Evolutionary conservation across 441 rosid species (phyloP), one percentile per base, ranked within the genome.

Genomic region (Erodium trifolium): DNA sequence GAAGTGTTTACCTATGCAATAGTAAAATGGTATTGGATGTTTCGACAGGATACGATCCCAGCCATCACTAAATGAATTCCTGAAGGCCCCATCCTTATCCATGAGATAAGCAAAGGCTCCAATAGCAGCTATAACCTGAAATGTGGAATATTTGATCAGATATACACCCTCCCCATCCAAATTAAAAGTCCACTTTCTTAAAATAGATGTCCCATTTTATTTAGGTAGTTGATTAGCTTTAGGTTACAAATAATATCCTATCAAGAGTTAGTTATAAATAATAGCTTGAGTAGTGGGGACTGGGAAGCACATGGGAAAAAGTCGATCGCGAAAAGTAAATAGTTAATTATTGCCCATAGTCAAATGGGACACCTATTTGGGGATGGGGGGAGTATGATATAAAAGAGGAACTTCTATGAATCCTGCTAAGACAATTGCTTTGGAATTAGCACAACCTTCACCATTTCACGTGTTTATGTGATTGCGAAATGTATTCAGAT

Each of bases 1-100:
- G 63, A 59, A 59, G 31, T 19, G 8, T 59, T 72, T 82, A 91
- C 97, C 99, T 47, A 93, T 87, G 80, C 97, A 93, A 65, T 93
- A 93, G 73, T 93, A 93, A 76, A 93, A 93, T 5, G 99, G 97
- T 70, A 93, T 82, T 59, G 97, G 99, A 83, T 93, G 99, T 71
- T 84, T 93, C 4, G 99, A 93, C 72, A 93, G 73, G 63, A 91
- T 84, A 49, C 92, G 95, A 79, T 93, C 99, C 99, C 99, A 93
- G 31, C 91, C 89, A 77, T 88, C 96, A 78, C 88, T 89, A 77
- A 93, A 93, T 41, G 96, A 93, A 73, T 93, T 87, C 57, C 95
- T 85, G 71, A 93, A 93, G 53, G 87, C 83, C 66, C 99, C 99
- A 70, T 91, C 95, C 82, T 89, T 91, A 77, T 93, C 97, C 95